Percentiles rank a stretch among this genome's conserved stretches.
phyloP scores from a whole-genome alignment of 73 alveolate genomes.

The Blepharisma japonicum region DNA sequence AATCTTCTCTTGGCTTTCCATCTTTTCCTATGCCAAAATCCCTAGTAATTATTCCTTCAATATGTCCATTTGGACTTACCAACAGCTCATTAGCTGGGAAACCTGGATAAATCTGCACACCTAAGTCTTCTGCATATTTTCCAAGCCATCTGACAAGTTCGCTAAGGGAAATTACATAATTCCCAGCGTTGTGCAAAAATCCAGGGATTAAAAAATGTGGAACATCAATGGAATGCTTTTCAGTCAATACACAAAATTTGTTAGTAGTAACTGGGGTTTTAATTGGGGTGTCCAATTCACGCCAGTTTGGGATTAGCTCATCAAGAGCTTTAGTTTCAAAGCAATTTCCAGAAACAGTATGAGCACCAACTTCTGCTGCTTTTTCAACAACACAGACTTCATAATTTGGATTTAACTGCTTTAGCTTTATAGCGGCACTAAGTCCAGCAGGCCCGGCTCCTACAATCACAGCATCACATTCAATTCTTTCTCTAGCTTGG shows the following conservation, averaged over 20 bases:
- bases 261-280: conserved; percentile 86
- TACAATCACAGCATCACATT: conserved; percentile 65
- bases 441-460: conserved; percentile 98
- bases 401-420: conserved; percentile 68
- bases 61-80: conserved; percentile 65
- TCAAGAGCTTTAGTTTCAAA: conserved; percentile 86
- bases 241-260: conserved; percentile 61
- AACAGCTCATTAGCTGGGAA: conserved; percentile 35
- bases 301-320: conserved; percentile 84
- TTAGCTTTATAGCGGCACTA: conserved; percentile 85
- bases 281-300: conserved; percentile 80
- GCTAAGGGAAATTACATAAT: conserved; percentile 86
- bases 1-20: conserved; percentile 59
- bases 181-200: conserved; percentile 71
- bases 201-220: conserved; percentile 60
- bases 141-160: conserved; percentile 89
- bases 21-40: conserved; percentile 85
- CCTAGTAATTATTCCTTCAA: conserved; percentile 78
- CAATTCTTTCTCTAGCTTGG: conserved; percentile 55
- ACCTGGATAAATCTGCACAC: conserved; percentile 92
- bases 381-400: conserved; percentile 76
- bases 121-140: conserved; percentile 84
- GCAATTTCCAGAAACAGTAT: conserved; percentile 87
- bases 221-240: conserved; percentile 45
- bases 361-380: conserved; percentile 92